Evolutionary conservation across 1,139 yeast species (phyloP).

Genomic region (Geotrichum aggregatum): DNA sequence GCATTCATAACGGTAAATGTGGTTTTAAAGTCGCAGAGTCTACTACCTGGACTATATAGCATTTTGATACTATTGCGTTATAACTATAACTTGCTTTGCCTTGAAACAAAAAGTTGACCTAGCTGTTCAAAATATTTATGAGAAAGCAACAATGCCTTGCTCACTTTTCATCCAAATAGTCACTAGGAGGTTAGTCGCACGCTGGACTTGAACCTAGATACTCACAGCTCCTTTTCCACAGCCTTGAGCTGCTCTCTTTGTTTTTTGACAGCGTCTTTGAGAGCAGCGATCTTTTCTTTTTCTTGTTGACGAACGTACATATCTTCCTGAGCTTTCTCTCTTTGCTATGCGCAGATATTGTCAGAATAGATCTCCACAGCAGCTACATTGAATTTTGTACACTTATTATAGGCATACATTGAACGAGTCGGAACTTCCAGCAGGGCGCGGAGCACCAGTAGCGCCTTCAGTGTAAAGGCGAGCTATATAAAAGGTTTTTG

Average conservation of each 20-base stretch:
- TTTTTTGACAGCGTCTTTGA: conserved; percentile 43
- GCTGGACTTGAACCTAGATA: not conserved
- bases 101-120: too few species aligned
- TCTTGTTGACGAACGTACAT: conserved; percentile 57
- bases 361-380: not conserved
- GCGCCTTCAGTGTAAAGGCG: conserved; percentile 52
- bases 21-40: too few species aligned
- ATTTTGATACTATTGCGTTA: too few species aligned
- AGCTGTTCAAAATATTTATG: not conserved
- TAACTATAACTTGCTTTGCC: too few species aligned
- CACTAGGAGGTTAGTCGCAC: not conserved
- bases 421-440: conserved; percentile 49
- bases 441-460: conserved; percentile 52
- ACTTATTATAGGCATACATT: conserved; percentile 37
- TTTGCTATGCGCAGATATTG: conserved; percentile 40
- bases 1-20: too few species aligned
- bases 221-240: conserved; percentile 31
- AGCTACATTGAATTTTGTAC: not conserved
- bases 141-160: not conserved
- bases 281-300: conserved; percentile 54
- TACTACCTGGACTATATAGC: too few species aligned
- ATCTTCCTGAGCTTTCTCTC: conserved; percentile 70
- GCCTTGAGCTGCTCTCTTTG: conserved; percentile 43
- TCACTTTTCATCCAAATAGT: not conserved
- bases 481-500: conserved; percentile 28